phyloP scores from a whole-genome alignment of 1,139 yeast species.

The Debaryomycetaceae sp. region DNA sequence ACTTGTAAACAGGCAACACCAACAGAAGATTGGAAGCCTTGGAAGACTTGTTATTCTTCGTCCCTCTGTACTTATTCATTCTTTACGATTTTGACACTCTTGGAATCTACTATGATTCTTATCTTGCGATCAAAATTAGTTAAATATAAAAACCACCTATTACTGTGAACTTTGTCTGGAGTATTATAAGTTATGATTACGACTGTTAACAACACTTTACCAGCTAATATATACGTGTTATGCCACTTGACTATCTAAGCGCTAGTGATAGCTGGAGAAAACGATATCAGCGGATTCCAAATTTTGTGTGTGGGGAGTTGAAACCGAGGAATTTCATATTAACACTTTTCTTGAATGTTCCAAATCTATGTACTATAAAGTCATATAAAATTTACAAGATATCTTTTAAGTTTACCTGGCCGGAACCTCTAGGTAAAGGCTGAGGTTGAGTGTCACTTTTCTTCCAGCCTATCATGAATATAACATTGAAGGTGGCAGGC shows the following conservation, averaged over 20 bases:
- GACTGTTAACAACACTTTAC: too few species aligned
- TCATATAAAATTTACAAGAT: slow-evolving; percentile 29
- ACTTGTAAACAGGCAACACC: slow-evolving; percentile 39
- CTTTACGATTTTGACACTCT: too few species aligned
- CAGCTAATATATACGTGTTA: too few species aligned
- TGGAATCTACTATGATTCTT: too few species aligned
- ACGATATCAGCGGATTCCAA: neutral
- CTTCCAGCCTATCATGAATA: slow-evolving; percentile 90
- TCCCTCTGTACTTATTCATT: neutral
- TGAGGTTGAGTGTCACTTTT: slow-evolving; percentile 65
- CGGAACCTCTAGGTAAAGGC: slow-evolving; percentile 73
- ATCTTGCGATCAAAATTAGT: too few species aligned
- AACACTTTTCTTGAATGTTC: neutral
- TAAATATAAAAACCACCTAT: too few species aligned
- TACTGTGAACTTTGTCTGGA: too few species aligned
- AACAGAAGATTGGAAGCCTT: slow-evolving; percentile 11
- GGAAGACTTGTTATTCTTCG: neutral
- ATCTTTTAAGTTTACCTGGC: slow-evolving; percentile 64
- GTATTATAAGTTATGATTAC: too few species aligned
- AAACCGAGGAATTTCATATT: neutral
- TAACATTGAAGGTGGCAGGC: slow-evolving; percentile 68
- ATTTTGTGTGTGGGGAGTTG: neutral
- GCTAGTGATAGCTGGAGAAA: neutral
- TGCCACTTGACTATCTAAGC: too few species aligned
- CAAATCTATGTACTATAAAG: neutral